Conservation (phyloP, 176 grass and related monocot genomes). For the Leersia perrieri region DNA sequence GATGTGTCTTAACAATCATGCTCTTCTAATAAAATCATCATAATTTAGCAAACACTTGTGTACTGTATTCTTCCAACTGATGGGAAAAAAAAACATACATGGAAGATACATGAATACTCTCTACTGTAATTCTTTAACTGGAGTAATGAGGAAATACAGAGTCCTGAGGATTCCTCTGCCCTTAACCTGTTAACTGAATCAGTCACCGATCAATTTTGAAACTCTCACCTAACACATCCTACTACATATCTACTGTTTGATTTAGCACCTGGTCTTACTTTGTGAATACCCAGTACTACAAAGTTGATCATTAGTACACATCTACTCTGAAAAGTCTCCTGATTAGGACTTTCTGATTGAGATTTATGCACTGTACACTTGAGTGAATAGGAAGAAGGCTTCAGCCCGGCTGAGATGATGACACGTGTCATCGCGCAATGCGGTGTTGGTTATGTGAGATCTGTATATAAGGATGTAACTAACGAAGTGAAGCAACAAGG, state of each 20-base stretch:
- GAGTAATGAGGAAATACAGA: background rate
- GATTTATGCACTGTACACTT: background rate
- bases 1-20: background rate
- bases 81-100: no score
- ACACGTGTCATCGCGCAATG: background rate
- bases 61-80: no score
- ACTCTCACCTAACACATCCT: conserved; percentile 18
- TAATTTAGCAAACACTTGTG: background rate
- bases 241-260: background rate
- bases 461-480: background rate
- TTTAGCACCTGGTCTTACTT: background rate
- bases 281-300: background rate
- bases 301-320: conserved; percentile 11
- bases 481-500: conserved; percentile 33
- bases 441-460: background rate
- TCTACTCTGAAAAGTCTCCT: conserved; percentile 4
- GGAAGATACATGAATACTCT: no score
- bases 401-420: background rate
- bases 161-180: background rate
- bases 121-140: background rate
- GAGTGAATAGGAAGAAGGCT: conserved; percentile 20
- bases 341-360: background rate
- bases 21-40: background rate
- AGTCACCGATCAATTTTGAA: background rate
- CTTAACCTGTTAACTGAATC: conserved; percentile 2